These are phyloP conservation scores for Isatis tinctoria DNA, from an alignment of 345 rosid genomes.

Conservation along the genomic window DNA sequence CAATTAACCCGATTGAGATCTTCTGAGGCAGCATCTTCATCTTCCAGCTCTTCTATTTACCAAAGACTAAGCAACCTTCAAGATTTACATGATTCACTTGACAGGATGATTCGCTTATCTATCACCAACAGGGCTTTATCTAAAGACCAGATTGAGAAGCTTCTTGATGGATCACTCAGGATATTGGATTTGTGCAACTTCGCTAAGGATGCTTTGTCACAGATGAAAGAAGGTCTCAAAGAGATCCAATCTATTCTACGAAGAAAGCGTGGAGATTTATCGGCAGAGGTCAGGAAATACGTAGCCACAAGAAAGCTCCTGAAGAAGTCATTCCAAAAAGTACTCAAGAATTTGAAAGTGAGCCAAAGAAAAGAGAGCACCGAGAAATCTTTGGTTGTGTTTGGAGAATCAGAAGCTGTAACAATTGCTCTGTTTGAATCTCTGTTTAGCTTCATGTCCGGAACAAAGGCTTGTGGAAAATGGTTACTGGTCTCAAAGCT, in stretches of 20 bases:
- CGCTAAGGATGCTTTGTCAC: constrained; percentile 31
- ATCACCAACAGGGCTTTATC: constrained; percentile 20
- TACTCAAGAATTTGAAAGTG: constrained; percentile 29
- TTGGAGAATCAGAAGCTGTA: constrained; percentile 35
- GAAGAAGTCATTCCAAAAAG: constrained; percentile 42
- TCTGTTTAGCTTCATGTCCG: constrained; percentile 36
- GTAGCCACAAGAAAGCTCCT: constrained; percentile 38
- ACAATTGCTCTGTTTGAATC: constrained; percentile 34
- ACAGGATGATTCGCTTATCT: constrained; percentile 31
- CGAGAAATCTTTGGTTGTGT: constrained; percentile 10
- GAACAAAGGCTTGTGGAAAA: constrained; percentile 15
- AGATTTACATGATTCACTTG: constrained; percentile 33
- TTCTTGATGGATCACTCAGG: constrained; percentile 38
- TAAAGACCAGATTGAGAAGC: constrained; percentile 33
- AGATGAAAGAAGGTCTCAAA: constrained; percentile 28
- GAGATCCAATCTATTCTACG: constrained; percentile 34
- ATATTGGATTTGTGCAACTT: constrained; percentile 35
- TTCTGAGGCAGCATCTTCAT: constrained; percentile 28
- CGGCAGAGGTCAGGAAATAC: constrained; percentile 35
- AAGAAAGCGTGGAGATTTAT: constrained; percentile 26
- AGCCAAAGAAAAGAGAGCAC: constrained; percentile 15
- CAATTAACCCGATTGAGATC: constrained; percentile 34
- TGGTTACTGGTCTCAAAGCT: constrained; percentile 38
- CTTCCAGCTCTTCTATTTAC: constrained; percentile 23
- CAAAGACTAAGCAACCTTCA: constrained; percentile 27